Evolutionary conservation across 805 yeast genomes (phyloP).

Genomic region (Pichia phayaonensis): DNA sequence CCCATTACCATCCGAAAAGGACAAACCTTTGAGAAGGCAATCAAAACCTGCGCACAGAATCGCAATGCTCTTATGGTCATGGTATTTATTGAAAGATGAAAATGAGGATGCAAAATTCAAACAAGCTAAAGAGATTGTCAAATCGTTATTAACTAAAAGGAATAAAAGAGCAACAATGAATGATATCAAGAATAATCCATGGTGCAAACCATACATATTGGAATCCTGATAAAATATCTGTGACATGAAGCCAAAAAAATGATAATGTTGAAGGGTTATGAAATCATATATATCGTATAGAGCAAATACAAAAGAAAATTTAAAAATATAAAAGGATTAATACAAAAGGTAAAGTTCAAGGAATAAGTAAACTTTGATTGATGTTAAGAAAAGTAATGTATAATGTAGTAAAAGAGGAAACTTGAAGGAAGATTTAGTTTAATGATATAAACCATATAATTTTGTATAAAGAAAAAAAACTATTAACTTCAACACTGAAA

Average conservation of each 20-base stretch:
- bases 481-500: not conserved
- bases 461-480: not conserved
- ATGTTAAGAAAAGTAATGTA: not conserved
- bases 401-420: not conserved
- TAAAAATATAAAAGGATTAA: not conserved
- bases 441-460: not conserved
- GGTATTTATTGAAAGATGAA: conserved; percentile 47
- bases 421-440: not conserved
- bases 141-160: conserved; percentile 39
- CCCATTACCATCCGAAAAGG: conserved; percentile 53
- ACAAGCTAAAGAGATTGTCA: conserved; percentile 44
- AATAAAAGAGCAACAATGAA: conserved; percentile 19
- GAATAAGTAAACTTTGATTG: not conserved
- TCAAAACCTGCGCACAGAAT: conserved; percentile 77
- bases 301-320: not conserved
- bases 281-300: not conserved
- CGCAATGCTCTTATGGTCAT: conserved; percentile 87
- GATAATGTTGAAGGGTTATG: not conserved
- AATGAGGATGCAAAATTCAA: conserved; percentile 13
- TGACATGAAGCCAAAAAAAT: not conserved
- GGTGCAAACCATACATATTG: conserved; percentile 22
- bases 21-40: conserved; percentile 37
- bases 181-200: conserved; percentile 19
- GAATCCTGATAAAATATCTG: not conserved
- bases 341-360: not conserved